Conservation (phyloP, 2,329 filamentous ascomycete genomes). For the Sporothrix brunneoviolacea region DNA sequence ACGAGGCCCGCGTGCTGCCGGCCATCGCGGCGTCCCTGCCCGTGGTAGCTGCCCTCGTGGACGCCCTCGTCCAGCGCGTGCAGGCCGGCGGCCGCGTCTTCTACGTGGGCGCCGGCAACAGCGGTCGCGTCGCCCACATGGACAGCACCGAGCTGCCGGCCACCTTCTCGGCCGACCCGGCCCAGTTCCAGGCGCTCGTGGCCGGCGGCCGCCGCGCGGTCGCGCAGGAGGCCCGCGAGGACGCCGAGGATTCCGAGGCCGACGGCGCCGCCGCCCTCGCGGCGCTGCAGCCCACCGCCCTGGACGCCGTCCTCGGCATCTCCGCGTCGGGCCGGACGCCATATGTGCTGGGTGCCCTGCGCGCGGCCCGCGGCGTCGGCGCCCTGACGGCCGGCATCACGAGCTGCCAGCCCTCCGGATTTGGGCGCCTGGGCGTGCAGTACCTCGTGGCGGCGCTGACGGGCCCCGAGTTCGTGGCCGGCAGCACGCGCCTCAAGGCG, state of each 20-base stretch:
- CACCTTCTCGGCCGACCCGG: conserved; percentile 32
- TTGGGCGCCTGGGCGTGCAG: conserved; percentile 17
- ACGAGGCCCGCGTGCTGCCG: conserved; percentile 27
- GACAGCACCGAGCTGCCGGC: conserved; percentile 36
- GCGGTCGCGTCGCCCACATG: conserved; percentile 31
- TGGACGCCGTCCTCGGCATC: conserved; percentile 35
- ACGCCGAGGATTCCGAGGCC: conserved; percentile 19
- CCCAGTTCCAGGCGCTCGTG: conserved; percentile 34
- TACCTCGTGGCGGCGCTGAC: conserved; percentile 31
- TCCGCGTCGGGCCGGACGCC: conserved; percentile 37
- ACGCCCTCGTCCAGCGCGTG: conserved; percentile 26
- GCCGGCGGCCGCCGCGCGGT: conserved; percentile 35
- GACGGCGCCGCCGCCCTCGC: conserved; percentile 1
- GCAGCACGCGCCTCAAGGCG: conserved; percentile 39
- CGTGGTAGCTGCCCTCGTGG: conserved; percentile 28
- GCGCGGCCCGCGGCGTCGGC: conserved; percentile 28
- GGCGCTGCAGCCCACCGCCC: neutral
- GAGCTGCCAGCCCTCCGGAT: conserved; percentile 29
- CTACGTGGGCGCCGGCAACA: conserved; percentile 37
- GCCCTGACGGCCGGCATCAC: conserved; percentile 33
- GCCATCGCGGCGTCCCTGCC: conserved; percentile 26
- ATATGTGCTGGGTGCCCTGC: conserved; percentile 33
- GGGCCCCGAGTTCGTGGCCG: conserved; percentile 36
- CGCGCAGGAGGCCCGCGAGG: conserved; percentile 31
- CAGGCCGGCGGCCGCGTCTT: conserved; percentile 28